Conservation (phyloP, 108 stramenopile species). For the Pseudonitzschia multiseries region DNA sequence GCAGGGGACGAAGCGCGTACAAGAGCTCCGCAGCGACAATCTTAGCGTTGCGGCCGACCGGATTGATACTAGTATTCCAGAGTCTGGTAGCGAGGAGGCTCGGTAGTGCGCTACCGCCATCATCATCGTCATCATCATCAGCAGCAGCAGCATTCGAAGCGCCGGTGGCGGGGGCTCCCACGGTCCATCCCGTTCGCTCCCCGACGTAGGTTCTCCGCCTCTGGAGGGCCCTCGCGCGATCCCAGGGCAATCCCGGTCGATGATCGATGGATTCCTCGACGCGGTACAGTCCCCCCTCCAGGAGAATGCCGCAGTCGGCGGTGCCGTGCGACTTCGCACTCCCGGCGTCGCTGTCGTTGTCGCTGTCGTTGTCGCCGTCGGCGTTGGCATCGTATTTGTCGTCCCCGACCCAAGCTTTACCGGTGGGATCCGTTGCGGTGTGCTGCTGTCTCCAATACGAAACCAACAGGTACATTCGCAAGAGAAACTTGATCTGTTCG, state of each 20-base stretch:
- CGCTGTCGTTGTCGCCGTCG: background rate
- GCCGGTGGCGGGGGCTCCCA: background rate
- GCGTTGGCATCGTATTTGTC: too few species aligned
- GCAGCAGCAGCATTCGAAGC: background rate
- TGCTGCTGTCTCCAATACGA: conserved; percentile 43
- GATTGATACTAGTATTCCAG: too few species aligned
- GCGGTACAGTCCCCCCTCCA: conserved; percentile 36
- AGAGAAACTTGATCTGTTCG: conserved; percentile 43
- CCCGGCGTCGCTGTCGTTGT: background rate
- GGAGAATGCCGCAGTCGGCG: conserved; percentile 20
- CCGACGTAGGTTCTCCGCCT: conserved; percentile 40
- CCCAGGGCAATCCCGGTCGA: conserved; percentile 11
- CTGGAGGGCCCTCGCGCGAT: conserved; percentile 13
- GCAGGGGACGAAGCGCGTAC: conserved; percentile 41
- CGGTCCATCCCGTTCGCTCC: conserved; percentile 35
- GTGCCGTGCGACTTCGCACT: background rate
- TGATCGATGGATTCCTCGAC: background rate
- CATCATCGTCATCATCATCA: too few species aligned
- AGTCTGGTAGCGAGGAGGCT: background rate
- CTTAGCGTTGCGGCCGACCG: background rate
- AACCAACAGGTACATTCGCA: conserved; percentile 33
- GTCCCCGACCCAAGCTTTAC: too few species aligned
- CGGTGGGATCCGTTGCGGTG: too few species aligned
- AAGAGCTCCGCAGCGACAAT: conserved; percentile 38
- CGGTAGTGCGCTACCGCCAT: background rate